Percentiles rank a stretch among this genome's conserved stretches.
Conservation (phyloP, 1,139 yeast species). For the Magnusiomyces starmeri region DNA sequence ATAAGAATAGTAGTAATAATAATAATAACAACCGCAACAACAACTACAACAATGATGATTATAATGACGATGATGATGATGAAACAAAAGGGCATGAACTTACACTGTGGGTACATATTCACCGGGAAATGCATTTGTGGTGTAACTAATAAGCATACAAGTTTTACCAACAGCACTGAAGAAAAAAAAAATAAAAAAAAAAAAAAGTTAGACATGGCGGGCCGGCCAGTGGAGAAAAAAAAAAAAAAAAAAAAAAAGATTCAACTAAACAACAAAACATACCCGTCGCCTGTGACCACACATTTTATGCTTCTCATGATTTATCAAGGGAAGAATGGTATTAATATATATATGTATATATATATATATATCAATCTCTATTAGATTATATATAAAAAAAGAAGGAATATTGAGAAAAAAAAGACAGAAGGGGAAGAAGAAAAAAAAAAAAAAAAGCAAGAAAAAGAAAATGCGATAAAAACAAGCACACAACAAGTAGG, state of each 20-base stretch:
- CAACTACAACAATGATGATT: background rate
- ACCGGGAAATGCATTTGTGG: conserved; percentile 89
- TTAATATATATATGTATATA: background rate
- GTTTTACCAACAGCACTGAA: conserved; percentile 85
- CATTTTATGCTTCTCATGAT: conserved; percentile 91
- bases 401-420: too few species aligned
- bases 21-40: background rate
- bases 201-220: background rate
- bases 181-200: background rate
- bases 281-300: conserved; percentile 93
- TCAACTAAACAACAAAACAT: conserved; percentile 19
- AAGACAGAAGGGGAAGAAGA: background rate
- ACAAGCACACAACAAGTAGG: too few species aligned
- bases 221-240: too few species aligned
- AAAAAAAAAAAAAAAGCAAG: background rate
- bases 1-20: too few species aligned
- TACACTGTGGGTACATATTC: conserved; percentile 87
- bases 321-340: too few species aligned
- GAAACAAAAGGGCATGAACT: background rate
- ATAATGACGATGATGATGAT: background rate
- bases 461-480: background rate
- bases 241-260: background rate
- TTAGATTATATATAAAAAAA: background rate
- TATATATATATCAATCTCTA: background rate
- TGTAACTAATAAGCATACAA: conserved; percentile 78